Evolutionary conservation across 1,139 yeast genomes (phyloP).

Genomic region (Geotrichum restrictum): DNA sequence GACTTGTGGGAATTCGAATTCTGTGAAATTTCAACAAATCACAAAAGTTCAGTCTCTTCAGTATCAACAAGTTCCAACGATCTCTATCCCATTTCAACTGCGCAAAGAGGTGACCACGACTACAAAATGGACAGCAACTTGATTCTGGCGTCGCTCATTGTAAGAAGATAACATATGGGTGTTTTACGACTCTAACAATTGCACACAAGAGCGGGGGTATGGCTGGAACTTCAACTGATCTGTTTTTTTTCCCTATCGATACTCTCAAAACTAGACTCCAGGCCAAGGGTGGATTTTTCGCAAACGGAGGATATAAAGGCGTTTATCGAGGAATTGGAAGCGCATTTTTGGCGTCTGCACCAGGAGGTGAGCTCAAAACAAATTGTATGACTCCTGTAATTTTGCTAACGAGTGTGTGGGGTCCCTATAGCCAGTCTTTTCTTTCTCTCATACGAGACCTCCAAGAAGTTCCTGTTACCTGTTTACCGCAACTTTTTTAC

Average conservation of each 20-base stretch:
- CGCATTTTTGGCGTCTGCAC: conserved; percentile 92
- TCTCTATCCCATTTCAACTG: not conserved
- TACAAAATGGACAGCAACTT: conserved; percentile 27
- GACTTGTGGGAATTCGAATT: not conserved
- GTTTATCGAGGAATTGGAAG: conserved; percentile 90
- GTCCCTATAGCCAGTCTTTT: conserved; percentile 67
- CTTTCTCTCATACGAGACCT: conserved; percentile 80
- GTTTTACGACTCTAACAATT: not conserved
- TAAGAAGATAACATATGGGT: conserved; percentile 24
- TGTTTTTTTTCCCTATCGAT: conserved; percentile 93
- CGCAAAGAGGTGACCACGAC: no score
- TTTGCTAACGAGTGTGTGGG: not conserved
- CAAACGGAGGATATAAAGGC: conserved; percentile 89
- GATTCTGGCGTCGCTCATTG: conserved; percentile 36
- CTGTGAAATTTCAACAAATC: not conserved
- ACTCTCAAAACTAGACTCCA: conserved; percentile 90
- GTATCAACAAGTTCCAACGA: not conserved
- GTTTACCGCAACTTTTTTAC: conserved; percentile 32
- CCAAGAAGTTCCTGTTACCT: conserved; percentile 56
- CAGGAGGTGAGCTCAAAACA: conserved; percentile 42
- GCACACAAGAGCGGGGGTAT: conserved; percentile 72
- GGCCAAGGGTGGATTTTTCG: conserved; percentile 90
- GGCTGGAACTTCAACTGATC: conserved; percentile 93
- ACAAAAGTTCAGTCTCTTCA: not conserved
- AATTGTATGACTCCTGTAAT: not conserved